Conservation (phyloP, 2,329 filamentous ascomycete genomes). For the Diaporthe vaccinii region DNA sequence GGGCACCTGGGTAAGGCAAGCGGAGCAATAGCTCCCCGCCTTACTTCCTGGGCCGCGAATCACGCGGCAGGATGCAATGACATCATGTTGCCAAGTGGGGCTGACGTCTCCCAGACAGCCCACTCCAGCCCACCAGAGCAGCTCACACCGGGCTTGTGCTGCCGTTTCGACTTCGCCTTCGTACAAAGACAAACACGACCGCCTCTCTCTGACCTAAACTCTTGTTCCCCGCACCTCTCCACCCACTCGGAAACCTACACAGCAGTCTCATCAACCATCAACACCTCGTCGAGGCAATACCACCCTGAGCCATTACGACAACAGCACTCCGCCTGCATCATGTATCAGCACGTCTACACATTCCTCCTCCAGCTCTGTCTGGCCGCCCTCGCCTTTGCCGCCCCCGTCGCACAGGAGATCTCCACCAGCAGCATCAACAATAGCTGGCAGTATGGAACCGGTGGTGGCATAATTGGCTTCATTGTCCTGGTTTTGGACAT, state of each 20-base stretch:
- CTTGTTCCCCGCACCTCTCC: conserved; percentile 14
- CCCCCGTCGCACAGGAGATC: conserved; percentile 56
- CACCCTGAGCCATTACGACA: background rate
- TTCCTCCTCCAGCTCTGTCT: conserved; percentile 67
- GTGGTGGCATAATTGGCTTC: conserved; percentile 73
- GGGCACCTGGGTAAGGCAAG: background rate
- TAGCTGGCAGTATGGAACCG: conserved; percentile 71
- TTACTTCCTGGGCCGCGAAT: background rate
- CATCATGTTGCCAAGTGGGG: conserved; percentile 28
- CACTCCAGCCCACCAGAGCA: background rate
- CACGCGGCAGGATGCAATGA: conserved; percentile 35
- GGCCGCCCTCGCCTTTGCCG: conserved; percentile 63
- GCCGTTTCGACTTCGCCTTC: no score
- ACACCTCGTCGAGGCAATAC: background rate
- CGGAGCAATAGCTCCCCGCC: conserved; percentile 38
- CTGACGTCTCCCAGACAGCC: conserved; percentile 13
- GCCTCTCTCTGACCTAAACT: background rate
- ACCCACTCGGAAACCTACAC: background rate
- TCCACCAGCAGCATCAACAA: conserved; percentile 54
- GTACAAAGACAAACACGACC: conserved; percentile 17
- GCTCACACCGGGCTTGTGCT: no score
- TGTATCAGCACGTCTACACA: conserved; percentile 52
- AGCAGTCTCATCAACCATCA: background rate
- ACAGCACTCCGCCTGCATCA: conserved; percentile 38
- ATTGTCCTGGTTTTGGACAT: conserved; percentile 73